Evolutionary conservation across 1,284 basidiomycete genomes (phyloP), one percentile per base, ranked within the genome.

Genomic region (Apiotrichum brassicae): DNA sequence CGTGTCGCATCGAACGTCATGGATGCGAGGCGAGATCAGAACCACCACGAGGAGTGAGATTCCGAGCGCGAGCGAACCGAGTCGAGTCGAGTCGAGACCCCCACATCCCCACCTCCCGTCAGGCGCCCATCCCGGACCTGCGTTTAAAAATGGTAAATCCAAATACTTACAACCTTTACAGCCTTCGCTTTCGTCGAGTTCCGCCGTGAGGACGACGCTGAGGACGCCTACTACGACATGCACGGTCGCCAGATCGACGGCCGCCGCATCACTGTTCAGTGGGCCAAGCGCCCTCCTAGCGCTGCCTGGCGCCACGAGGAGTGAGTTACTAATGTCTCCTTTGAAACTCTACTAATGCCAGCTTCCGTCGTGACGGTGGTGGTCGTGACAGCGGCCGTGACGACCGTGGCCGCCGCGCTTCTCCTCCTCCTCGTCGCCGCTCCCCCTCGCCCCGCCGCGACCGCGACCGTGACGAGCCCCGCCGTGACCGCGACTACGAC

Each of bases 111-210:
- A 40, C 23, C 38, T 22, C 9, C 6, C 20, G 23, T 38, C 14
- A 8, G 28, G 28, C 37, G 9, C 36, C 18, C 37, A 18, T 22
- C 20, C 37, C 23, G 19, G 19, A 16, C 37, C 14, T 16, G 18
- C n/a, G 38, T n/a, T 12, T 40, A 14, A 9, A 25, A n/a, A 30
- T 25, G 40, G 40, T 42, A 42, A 42, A 42, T 42, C 16, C 28
- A 26, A 23, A 28, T 30, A 46, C 49, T 41, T 30, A 49, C 53
- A 73, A 74, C 70, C 74, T 35, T 59, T 77, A 76, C 77, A 91
- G 88, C 71, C 76, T 92, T 90, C 72, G 88, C 88, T 52, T 92
- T 92, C 74, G 83, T 92, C 73, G 88, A 92, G 73, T 92, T 90
- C 71, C 82, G 86, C 70, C 82, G 81, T 65, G 78, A 79, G 49